Base-by-base conservation (phyloP, 768 basidiomycete genomes). In the Austroboletus eburneus region DNA sequence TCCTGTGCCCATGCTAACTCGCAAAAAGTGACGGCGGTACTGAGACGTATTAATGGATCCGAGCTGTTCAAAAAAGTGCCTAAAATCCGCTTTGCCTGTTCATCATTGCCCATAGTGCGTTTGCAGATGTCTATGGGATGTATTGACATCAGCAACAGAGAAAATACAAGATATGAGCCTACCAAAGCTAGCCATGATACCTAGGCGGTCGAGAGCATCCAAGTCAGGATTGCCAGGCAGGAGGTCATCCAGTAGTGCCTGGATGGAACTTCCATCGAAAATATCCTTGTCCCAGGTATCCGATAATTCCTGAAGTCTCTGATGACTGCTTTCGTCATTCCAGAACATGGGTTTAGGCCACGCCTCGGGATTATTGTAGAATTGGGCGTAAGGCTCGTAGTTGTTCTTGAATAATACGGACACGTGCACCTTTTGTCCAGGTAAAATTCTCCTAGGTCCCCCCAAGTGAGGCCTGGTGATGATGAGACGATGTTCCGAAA, bases 171-270 rank as follows among this genome's bases (percentile, higher is more conserved):
- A 10, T 24, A 10, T 9, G 6, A 37, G 45, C 58, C 17, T 24
- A 65, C 64, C 46, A n/a, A 67, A 65, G 40, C 50, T 55, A 3
- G 63, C 56, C 57, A 67, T 60, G 44, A 67, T 63, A 4, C 65
- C 55, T 10, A 65, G 44, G 16, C 61, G 58, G 18, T 67, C 63
- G 6, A 67, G 41, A 2, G 41, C 43, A 1, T 65, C 58, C 34
- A 60, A 29, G 29, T 54, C 54, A 3, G 52, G 46, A 21, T 51
- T 47, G 10, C 46, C 44, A 1, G 41, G 41, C 20, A 49, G 38
- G 48, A 65, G 63, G 44, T 42, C 45, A 9, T 52, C 47, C 1
- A 65, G 50, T 3, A 58, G 45, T 12, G 39, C 49, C 21, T 27
- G 43, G 29, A 62, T 32, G 3, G 57, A 59, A 13, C 47, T 9